Base-by-base conservation (phyloP, 2,329 filamentous ascomycete species). In the Clarireedia sp. region DNA sequence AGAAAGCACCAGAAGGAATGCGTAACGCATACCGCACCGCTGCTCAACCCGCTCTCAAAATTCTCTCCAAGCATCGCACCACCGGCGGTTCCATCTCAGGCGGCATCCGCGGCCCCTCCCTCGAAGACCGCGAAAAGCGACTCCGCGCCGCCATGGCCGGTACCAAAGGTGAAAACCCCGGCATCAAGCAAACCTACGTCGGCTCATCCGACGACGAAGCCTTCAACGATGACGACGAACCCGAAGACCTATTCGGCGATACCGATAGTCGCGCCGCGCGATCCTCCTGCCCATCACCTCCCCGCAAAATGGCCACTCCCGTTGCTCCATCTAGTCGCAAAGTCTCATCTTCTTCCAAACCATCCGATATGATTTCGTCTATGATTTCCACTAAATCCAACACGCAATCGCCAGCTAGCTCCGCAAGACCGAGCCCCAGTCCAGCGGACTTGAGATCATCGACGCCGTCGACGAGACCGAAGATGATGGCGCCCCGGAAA, bases 1-100 rank as follows among this genome's bases (percentile, higher is more conserved):
- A 57, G 19, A 72, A 70, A 46, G 79, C 81, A 0, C 82, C 82
- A 6, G 63, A 70, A 1, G 74, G 73, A 50, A 80, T 84, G 79
- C 64, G 80, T 5, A 72, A 76, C 48, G 79, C 81, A 50, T 72
- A 77, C 48, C 72, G 75, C 26, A 75, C 75, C 46, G 73, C 74
- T 12, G 64, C 64, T 9, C 69, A 74, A 52, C 72, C 54, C 67
- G 53, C 61, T 12, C 48, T 68, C 2, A 65, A 58, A 56, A 65
- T 69, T 9, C 48, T 75, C 48, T 73, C 72, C 8, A 63, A 52
- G 26, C 63, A 60, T 40, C 62, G 51, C 51, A 54, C 59, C 61
- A 19, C 63, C 61, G n/a, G n/a, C 58, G 12, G 48, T 51, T 29
- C 57, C n/a, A 17, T 21, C 29, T 48, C 45, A 23, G 60, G 58